These are phyloP conservation scores for Lactifluus rugatus DNA, from an alignment of 768 basidiomycete species.

Conservation along the genomic window DNA sequence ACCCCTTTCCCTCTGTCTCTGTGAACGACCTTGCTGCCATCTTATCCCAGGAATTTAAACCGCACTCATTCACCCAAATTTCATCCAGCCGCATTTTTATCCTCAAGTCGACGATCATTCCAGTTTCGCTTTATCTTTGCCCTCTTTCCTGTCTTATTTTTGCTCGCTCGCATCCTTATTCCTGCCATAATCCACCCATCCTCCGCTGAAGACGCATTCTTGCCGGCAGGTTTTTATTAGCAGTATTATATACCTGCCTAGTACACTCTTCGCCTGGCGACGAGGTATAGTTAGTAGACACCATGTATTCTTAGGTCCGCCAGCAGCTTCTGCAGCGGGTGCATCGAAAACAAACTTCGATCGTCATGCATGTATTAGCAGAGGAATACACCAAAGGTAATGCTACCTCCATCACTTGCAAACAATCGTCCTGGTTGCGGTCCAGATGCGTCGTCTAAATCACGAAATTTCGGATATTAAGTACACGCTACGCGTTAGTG, in stretches of 20 bases:
- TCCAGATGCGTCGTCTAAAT: background rate
- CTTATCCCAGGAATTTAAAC: constrained; percentile 15
- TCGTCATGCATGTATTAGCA: background rate
- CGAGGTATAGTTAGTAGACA: constrained; percentile 24
- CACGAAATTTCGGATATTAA: background rate
- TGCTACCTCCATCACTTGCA: background rate
- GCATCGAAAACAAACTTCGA: constrained; percentile 9
- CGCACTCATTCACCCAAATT: constrained; percentile 7
- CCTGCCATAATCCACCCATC: constrained; percentile 15
- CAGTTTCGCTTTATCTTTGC: constrained; percentile 2
- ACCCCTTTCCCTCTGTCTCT: constrained; percentile 7
- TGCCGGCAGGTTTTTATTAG: constrained; percentile 17
- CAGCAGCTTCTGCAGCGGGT: constrained; percentile 9
- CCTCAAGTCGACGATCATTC: constrained; percentile 11
- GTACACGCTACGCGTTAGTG: constrained; percentile 29
- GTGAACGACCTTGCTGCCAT: constrained; percentile 16
- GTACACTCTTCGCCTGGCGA: constrained; percentile 7
- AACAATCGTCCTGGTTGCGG: background rate
- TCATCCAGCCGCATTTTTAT: constrained; percentile 13
- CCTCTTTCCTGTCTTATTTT: background rate
- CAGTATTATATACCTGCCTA: constrained; percentile 18
- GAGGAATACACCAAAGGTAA: background rate
- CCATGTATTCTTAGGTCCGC: constrained; percentile 24
- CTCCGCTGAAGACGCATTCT: constrained; percentile 7
- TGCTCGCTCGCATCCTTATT: constrained; percentile 14